Conservation (phyloP, 495 filamentous ascomycete species). For the Extremus antarcticus region DNA sequence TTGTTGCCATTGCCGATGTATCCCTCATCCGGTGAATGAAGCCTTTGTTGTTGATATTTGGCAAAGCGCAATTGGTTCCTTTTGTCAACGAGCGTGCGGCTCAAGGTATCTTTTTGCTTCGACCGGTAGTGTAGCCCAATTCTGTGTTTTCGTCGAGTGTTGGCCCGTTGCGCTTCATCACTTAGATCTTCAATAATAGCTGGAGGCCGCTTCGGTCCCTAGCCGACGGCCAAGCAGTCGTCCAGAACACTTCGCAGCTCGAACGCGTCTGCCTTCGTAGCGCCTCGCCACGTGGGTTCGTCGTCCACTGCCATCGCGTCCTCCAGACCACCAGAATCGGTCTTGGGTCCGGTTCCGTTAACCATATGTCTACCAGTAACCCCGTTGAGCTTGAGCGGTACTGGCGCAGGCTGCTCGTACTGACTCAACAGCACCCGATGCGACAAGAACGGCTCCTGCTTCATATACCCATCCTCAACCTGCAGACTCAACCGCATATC, state of each 20-base stretch:
- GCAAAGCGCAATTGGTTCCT: too few species aligned
- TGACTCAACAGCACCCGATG: slow-evolving; percentile 49
- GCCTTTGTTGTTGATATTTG: too few species aligned
- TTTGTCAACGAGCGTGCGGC: too few species aligned
- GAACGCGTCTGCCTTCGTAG: slow-evolving; percentile 45
- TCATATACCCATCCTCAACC: slow-evolving; percentile 60
- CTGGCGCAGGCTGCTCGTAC: slow-evolving; percentile 60
- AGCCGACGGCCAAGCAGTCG: slow-evolving; percentile 22
- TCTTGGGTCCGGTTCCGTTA: slow-evolving; percentile 25
- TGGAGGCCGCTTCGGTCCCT: not conserved
- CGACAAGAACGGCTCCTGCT: slow-evolving; percentile 64
- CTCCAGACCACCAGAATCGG: too few species aligned
- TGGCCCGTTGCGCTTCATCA: too few species aligned
- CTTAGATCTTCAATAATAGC: too few species aligned
- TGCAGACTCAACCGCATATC: slow-evolving; percentile 69
- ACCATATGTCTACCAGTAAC: slow-evolving; percentile 22
- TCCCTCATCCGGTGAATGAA: too few species aligned
- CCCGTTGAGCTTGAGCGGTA: slow-evolving; percentile 44
- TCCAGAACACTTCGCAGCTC: slow-evolving; percentile 63
- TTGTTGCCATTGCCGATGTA: too few species aligned
- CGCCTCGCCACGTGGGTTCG: slow-evolving; percentile 65
- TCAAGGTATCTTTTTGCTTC: too few species aligned
- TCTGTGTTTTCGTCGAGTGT: too few species aligned
- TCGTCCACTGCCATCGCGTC: slow-evolving; percentile 49
- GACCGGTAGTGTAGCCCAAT: too few species aligned